Evolutionary conservation across 1,139 yeast species (phyloP).

Genomic region (Magnusiomyces paraingens): DNA sequence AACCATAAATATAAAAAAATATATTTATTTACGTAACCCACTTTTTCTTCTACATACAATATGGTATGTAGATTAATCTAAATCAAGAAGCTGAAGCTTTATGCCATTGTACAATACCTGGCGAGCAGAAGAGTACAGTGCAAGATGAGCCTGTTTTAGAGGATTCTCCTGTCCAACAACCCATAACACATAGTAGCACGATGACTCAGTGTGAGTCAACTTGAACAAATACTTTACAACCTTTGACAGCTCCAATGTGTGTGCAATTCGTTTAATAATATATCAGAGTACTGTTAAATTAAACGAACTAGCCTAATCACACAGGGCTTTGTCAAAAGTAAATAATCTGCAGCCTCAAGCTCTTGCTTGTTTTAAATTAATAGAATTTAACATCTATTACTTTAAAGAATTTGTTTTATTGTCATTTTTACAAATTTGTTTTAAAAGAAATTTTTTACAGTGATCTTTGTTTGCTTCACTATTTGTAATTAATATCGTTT

Average conservation of each 20-base stretch:
- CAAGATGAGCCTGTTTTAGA: slow-evolving; percentile 86
- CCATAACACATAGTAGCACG: slow-evolving; percentile 93
- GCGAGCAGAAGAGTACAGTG: slow-evolving; percentile 85
- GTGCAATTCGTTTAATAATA: slow-evolving; percentile 72
- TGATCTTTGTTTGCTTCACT: too few species aligned
- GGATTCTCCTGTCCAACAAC: slow-evolving; percentile 93
- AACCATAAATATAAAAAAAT: too few species aligned
- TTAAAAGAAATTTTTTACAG: too few species aligned
- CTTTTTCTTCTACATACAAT: too few species aligned
- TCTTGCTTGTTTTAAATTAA: slow-evolving; percentile 36
- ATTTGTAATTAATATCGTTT: too few species aligned
- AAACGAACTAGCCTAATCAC: slow-evolving; percentile 70
- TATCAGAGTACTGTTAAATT: slow-evolving; percentile 89
- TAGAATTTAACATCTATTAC: too few species aligned
- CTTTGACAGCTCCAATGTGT: slow-evolving; percentile 90
- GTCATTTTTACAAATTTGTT: too few species aligned
- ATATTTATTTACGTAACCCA: too few species aligned
- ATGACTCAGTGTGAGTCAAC: slow-evolving; percentile 88
- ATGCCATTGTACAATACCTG: slow-evolving; percentile 89
- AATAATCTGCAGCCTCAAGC: slow-evolving; percentile 56
- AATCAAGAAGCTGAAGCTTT: too few species aligned
- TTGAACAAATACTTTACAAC: slow-evolving; percentile 89
- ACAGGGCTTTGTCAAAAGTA: slow-evolving; percentile 67
- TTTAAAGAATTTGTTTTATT: too few species aligned
- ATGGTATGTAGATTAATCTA: too few species aligned